A percentile compares a stretch with the other conserved stretches of the same genome.
phyloP scores from a whole-genome alignment of 768 basidiomycete species.

The Rhizopogon vinicolor region DNA sequence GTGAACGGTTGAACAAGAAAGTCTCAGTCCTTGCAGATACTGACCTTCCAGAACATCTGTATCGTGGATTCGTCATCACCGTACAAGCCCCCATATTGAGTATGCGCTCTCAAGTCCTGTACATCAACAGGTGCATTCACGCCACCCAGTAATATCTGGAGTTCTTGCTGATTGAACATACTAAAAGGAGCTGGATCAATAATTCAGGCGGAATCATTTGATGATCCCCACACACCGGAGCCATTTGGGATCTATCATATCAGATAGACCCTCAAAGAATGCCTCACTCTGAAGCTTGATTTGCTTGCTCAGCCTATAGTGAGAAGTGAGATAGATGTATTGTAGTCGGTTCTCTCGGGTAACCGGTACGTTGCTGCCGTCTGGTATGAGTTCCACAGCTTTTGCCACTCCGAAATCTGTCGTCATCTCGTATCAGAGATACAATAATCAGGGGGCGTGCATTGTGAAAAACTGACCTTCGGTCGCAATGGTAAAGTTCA shows the following conservation, averaged over 20 bases:
- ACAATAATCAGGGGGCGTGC: neutral
- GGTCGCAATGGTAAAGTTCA: conserved; percentile 85
- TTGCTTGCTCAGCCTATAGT: conserved; percentile 85
- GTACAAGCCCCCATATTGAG: conserved; percentile 80
- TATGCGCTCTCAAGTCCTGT: conserved; percentile 72
- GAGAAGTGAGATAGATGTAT: conserved; percentile 87
- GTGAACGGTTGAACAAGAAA: neutral
- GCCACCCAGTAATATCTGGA: conserved; percentile 88
- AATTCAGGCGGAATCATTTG: neutral
- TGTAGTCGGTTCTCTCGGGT: conserved; percentile 85
- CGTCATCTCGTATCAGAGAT: neutral
- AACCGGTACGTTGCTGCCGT: conserved; percentile 79
- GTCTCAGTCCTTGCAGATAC: neutral
- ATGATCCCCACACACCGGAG: conserved; percentile 43
- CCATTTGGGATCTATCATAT: conserved; percentile 91
- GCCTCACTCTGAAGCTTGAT: conserved; percentile 80
- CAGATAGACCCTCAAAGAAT: conserved; percentile 89
- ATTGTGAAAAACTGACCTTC: conserved; percentile 56
- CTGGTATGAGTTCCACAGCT: conserved; percentile 72
- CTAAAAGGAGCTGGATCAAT: conserved; percentile 32
- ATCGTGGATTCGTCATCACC: conserved; percentile 70
- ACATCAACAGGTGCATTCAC: conserved; percentile 83
- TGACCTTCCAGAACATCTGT: conserved; percentile 76
- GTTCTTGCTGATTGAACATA: conserved; percentile 97
- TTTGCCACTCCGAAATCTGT: conserved; percentile 80